Percentiles rank a stretch among this genome's conserved stretches.
phyloP scores from a whole-genome alignment of 768 basidiomycete species.

The Tylopilus sp. region DNA sequence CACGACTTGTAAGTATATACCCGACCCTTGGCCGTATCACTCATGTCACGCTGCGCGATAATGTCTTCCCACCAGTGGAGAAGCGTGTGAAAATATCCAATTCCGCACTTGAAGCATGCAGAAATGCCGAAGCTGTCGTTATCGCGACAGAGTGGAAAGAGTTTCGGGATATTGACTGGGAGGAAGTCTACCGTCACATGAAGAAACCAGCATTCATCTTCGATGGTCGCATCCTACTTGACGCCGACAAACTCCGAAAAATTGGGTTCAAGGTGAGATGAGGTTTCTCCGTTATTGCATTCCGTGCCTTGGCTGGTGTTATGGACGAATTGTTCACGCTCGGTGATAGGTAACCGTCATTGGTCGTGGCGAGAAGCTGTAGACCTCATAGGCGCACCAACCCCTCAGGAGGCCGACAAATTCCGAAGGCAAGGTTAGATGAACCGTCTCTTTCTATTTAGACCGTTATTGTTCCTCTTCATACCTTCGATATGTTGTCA shows the following conservation, averaged over 20 bases:
- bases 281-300: background rate
- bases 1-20: conserved; percentile 63
- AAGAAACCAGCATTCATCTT: conserved; percentile 99
- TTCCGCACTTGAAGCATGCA: conserved; percentile 85
- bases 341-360: conserved; percentile 51
- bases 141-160: conserved; percentile 98
- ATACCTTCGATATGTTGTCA: conserved; percentile 4
- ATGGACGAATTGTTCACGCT: conserved; percentile 5
- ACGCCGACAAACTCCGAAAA: conserved; percentile 69
- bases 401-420: background rate
- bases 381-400: conserved; percentile 2
- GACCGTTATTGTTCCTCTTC: background rate
- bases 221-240: conserved; percentile 86
- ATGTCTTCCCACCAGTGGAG: conserved; percentile 54
- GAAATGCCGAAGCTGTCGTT: conserved; percentile 86
- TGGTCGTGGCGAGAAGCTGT: conserved; percentile 49
- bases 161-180: conserved; percentile 92
- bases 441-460: background rate
- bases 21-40: background rate
- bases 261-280: conserved; percentile 83
- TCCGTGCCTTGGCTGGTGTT: conserved; percentile 4
- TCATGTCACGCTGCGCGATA: background rate
- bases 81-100: conserved; percentile 78
- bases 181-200: conserved; percentile 79
- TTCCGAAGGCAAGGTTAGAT: conserved; percentile 33